A percentile compares a stretch with the other conserved stretches of the same genome.
Conservation (phyloP, 2,329 filamentous ascomycete genomes). For the Penicillium sp. region DNA sequence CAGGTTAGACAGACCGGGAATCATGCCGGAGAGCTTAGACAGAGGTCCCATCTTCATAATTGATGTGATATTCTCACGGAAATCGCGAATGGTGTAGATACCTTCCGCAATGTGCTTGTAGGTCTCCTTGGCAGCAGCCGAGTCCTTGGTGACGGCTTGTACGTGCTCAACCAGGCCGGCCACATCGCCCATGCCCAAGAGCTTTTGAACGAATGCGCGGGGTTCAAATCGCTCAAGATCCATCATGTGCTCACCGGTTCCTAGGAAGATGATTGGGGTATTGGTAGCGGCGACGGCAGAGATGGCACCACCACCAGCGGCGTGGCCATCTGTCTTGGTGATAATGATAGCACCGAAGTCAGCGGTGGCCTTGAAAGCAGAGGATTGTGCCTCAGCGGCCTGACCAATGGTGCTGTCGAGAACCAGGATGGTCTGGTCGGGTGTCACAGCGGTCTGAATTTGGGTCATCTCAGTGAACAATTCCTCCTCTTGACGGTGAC, state of each 20-base stretch:
- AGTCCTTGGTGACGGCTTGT: conserved; percentile 89
- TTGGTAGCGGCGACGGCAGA: conserved; percentile 95
- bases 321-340: conserved; percentile 96
- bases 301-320: conserved; percentile 92
- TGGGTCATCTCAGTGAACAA: conserved; percentile 98
- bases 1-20: conserved; percentile 87
- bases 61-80: conserved; percentile 91
- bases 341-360: conserved; percentile 99
- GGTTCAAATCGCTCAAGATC: conserved; percentile 92
- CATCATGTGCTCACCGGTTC: conserved; percentile 95
- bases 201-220: conserved; percentile 87
- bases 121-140: conserved; percentile 76
- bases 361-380: conserved; percentile 95
- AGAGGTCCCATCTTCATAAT: conserved; percentile 99
- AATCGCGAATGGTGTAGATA: conserved; percentile 90
- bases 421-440: conserved; percentile 98
- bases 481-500: conserved; percentile 91
- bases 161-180: conserved; percentile 93
- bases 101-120: conserved; percentile 99
- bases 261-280: conserved; percentile 96
- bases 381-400: conserved; percentile 87
- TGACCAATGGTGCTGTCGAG: conserved; percentile 96
- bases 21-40: conserved; percentile 98
- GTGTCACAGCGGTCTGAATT: conserved; percentile 84
- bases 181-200: conserved; percentile 97